A percentile compares a stretch with the other conserved stretches of the same genome.
Conservation (phyloP, 2,329 filamentous ascomycete genomes). For the Alternaria tenuissima region DNA sequence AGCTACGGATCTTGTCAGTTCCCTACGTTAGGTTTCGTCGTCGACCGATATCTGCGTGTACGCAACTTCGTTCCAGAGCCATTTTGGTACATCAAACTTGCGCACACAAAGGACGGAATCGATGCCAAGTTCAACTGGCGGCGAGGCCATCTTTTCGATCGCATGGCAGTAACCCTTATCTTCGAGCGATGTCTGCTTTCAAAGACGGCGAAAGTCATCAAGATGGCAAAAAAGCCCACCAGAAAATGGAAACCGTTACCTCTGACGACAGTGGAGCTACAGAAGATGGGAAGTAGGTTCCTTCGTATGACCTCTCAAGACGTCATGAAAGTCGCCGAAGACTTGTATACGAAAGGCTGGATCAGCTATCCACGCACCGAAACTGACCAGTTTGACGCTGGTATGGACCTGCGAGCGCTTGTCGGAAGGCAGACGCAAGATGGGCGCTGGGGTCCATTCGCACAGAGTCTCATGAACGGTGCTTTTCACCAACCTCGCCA, state of each 20-base stretch:
- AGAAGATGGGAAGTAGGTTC: conserved; percentile 91
- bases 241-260: conserved; percentile 94
- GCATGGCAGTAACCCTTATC: conserved; percentile 78
- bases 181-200: conserved; percentile 85
- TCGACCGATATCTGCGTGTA: conserved; percentile 93
- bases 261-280: conserved; percentile 92
- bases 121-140: conserved; percentile 87
- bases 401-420: conserved; percentile 81
- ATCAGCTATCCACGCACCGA: conserved; percentile 98
- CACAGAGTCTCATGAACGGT: conserved; percentile 75
- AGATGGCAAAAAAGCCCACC: conserved; percentile 88
- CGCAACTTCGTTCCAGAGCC: conserved; percentile 90
- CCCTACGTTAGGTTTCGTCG: conserved; percentile 94
- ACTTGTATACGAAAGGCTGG: conserved; percentile 90
- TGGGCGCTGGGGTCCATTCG: conserved; percentile 79
- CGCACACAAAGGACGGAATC: conserved; percentile 77
- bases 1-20: conserved; percentile 98
- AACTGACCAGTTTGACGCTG: conserved; percentile 92
- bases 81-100: conserved; percentile 92
- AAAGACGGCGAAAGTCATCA: conserved; percentile 79
- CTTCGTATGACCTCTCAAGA: conserved; percentile 89
- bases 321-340: conserved; percentile 87
- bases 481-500: conserved; percentile 82
- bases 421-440: conserved; percentile 86
- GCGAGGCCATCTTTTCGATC: conserved; percentile 84